Percentiles rank a stretch among this genome's conserved stretches.
Conservation (phyloP, 2,329 filamentous ascomycete genomes). For the Didymella pomorum region DNA sequence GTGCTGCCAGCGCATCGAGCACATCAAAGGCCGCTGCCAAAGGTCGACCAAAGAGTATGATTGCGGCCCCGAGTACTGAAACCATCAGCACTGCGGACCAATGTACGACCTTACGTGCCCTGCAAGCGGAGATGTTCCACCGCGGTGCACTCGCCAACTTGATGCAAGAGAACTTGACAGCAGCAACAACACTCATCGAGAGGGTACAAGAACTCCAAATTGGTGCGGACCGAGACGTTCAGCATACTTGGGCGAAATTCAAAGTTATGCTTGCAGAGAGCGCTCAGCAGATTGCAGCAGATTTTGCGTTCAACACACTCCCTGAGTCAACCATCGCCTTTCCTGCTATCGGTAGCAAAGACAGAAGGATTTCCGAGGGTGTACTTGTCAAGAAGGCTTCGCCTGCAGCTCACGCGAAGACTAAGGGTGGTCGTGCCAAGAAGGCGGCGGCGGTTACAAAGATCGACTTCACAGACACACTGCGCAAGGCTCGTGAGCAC, state of each 20-base stretch:
- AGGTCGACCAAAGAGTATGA: conserved; percentile 21
- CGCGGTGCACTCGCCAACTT: conserved; percentile 58
- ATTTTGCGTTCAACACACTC: conserved; percentile 87
- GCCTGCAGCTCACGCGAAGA: conserved; percentile 17
- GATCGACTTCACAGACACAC: conserved; percentile 63
- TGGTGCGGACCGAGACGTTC: conserved; percentile 54
- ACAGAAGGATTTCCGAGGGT: conserved; percentile 39
- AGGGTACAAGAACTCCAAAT: conserved; percentile 36
- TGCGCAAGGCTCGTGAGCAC: conserved; percentile 71
- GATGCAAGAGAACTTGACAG: conserved; percentile 41
- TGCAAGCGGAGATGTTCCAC: conserved; percentile 60
- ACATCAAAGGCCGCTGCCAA: conserved; percentile 20
- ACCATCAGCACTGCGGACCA: conserved; percentile 38
- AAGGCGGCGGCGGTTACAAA: conserved; percentile 27
- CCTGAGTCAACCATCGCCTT: conserved; percentile 93
- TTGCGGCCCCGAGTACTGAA: conserved; percentile 15
- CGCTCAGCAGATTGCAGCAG: conserved; percentile 74
- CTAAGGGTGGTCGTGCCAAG: conserved; percentile 35
- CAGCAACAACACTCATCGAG: conserved; percentile 39
- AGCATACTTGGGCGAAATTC: conserved; percentile 68
- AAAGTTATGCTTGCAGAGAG: conserved; percentile 73
- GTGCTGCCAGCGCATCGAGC: conserved; percentile 25
- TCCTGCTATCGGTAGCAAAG: conserved; percentile 65
- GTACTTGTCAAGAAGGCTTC: conserved; percentile 24
- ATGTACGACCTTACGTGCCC: conserved; percentile 50